Evolutionary conservation across 2,329 filamentous ascomycete species (phyloP), one percentile per base, ranked within the genome.

Genomic region (Penicillium polonicum): DNA sequence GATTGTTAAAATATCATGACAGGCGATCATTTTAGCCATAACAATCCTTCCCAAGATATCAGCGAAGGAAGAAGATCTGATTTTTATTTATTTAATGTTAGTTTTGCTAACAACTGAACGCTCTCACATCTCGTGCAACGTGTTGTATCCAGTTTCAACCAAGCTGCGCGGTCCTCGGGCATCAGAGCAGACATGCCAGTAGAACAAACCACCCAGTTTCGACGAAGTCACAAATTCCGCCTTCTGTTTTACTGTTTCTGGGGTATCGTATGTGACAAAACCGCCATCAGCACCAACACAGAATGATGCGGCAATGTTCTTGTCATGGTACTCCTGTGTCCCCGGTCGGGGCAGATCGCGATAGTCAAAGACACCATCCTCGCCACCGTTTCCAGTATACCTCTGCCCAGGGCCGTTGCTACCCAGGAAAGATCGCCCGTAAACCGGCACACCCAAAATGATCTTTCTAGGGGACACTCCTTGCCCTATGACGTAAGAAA

Each of bases 181-280:
- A 76, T 94, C 90, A 3, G 84, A 85, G 15, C 88, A 87, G n/a
- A 86, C 88, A 52, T 88, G 86, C 88, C 88, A 92, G 74, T 92
- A 94, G 72, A 92, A 93, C 9, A 94, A 75, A 0, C 90, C 90
- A 29, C 87, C 90, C 19, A 94, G 78, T 29, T 83, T 83, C 65
- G 88, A 87, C 66, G 88, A 83, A 67, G 85, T 88, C 72, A 87
- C 90, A 71, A 88, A 93, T 7, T 80, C 78, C 2, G 88, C 90
- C 76, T 94, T 94, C 72, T 86, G 83, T 73, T 83, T 82, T 35
- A 93, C 89, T 3, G 89, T 92, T 43, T 87, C 84, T 4, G 88
- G 85, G 63, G 88, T 92, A 72, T 94, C 90, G 71, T 93, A 94
- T 2, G 85, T 88, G 42, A 93, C 85, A 64, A 92, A 92, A 0